phyloP scores from a whole-genome alignment of 176 grass and related monocot species.

The Triticum aestivum region IWGSC_CS_RefSeq_v2.1 NC_057796.1:248714265-248714764 shows the following conservation, averaged over 20 bases:
- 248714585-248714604: background rate
- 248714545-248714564: background rate
- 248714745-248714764: background rate
- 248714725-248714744: background rate
- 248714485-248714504: background rate
- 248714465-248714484: background rate
- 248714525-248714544: background rate
- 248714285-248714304: background rate
- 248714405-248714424: background rate
- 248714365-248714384: background rate
- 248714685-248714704: background rate
- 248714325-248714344: background rate
- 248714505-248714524: background rate
- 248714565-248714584: background rate
- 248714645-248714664: background rate
- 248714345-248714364: background rate
- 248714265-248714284: background rate
- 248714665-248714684: background rate
- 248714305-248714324: background rate
- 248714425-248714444: background rate
- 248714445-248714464: background rate
- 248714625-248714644: background rate
- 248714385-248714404: background rate
- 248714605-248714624: background rate
- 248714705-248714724: background rate